Base-by-base conservation (phyloP, 768 basidiomycete species). In the Leucocoprinus leucothites region DNA sequence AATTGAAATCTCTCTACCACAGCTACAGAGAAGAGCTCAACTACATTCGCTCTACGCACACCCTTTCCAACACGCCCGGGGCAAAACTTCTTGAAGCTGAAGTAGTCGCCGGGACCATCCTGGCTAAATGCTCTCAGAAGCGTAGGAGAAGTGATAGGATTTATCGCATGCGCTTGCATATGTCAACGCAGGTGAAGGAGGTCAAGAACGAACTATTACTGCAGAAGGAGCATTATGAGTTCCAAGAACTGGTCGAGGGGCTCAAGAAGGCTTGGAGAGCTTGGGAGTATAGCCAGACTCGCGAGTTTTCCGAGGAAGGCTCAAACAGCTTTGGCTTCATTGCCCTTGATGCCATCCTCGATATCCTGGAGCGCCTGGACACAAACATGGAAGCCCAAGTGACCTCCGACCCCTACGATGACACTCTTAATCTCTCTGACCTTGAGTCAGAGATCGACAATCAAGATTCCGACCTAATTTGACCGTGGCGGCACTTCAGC, bases 31-130 rank as follows among this genome's bases (percentile, higher is more conserved):
- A 83, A 56, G 87, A 93, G 66, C 72, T 93, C 57, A 68, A 74
- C 14, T 92, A 90, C 65, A 86, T 90, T 51, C 81, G 84, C 57
- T 69, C 76, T 14, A 86, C 85, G 0, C 88, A 89, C 63, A 81
- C 84, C 0, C 67, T 91, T 9, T 81, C 86, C 8, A 77, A 79
- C 51, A 69, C 73, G 8, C 76, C 83, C 1, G 82, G 79, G 8
- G 74, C 74, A 7, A 76, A 76, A 26, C 73, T 93, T 31, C 67
- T 74, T 5, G 91, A 93, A 63, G 85, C 86, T 48, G 91, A 93
- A 61, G 75, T 91, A 21, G 85, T 90, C 1, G 69, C 84, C 26
- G 89, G 89, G 18, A 84, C 85, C 0, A 93, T 93, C 54, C 68
- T 90, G 43, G 86, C 82, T 1, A 84, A 84, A 56, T 89, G 85